Evolutionary conservation across 2,329 filamentous ascomycete genomes (phyloP), one percentile per base, ranked within the genome.

Genomic region (Tolypocladium endophyticum): DNA sequence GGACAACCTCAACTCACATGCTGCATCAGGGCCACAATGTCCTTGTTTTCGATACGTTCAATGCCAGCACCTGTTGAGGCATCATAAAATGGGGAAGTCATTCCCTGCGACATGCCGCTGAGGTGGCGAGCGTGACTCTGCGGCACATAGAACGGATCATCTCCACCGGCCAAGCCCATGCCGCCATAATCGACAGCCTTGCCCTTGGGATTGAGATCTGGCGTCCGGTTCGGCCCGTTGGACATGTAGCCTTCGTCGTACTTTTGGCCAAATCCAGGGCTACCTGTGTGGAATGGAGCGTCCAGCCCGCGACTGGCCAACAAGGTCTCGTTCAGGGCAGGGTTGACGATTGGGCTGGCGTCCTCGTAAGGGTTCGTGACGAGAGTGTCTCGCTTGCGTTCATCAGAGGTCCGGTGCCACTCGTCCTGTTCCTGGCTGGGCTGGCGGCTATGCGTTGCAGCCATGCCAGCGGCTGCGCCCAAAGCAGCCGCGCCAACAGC

Each of bases 1-100:
- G 20, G 18, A 23, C 53, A 35, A 14, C 23, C 8, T 36, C 20
- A 33, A 79, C 85, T 80, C 76, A 87, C 83, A 73, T 99, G 94
- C 71, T 99, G 93, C 94, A 99, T 99, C 62, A 99, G 78, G 30
- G 93, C 91, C 64, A 99, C 89, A 67, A 99, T 95, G 69, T 99
- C 94, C 75, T 95, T 94, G 54, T 92, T 96, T 71, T 97, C 88
- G 57, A 99, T 97, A 55, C 88, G 83, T 65, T 97, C 92, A 58
- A 96, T 89, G 39, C 92, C 92, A 63, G 85, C 87, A 58, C 93
- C 93, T 1, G 90, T 96, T 4, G 92, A 84, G 61, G 90, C 87
- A 70, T 99, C 94, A 69, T 96, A 97, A 25, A 97, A 79, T 3
- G 93, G 92, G 36, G 92, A 94, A 4, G 81, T 82, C 83, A 97